Evolutionary conservation across 495 filamentous ascomycete genomes (phyloP).

Genomic region (Penicillium coprophilum): DNA sequence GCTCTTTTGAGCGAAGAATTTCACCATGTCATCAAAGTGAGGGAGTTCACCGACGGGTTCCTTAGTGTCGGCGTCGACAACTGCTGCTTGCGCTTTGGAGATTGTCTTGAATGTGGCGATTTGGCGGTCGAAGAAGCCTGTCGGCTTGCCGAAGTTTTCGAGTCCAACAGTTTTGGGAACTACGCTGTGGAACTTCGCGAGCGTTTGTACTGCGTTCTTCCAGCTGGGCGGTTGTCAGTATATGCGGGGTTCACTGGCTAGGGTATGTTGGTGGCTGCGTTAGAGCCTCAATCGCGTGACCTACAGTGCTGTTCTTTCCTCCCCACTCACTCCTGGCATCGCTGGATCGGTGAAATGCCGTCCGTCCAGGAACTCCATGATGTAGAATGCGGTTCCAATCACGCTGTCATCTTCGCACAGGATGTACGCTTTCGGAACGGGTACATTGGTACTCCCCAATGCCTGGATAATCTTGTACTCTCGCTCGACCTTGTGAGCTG

Average conservation of each 20-base stretch:
- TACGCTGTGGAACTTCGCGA: slow-evolving; percentile 84
- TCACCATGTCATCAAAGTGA: slow-evolving; percentile 74
- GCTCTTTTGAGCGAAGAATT: slow-evolving; percentile 65
- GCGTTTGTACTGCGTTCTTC: slow-evolving; percentile 76
- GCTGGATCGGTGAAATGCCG: slow-evolving; percentile 88
- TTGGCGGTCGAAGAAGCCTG: slow-evolving; percentile 85
- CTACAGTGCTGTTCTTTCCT: slow-evolving; percentile 70
- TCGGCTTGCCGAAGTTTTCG: slow-evolving; percentile 67
- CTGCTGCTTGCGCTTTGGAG: slow-evolving; percentile 70
- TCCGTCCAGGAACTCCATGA: slow-evolving; percentile 92
- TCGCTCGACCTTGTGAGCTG: slow-evolving; percentile 92
- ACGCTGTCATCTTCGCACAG: slow-evolving; percentile 79
- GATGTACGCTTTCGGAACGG: slow-evolving; percentile 79
- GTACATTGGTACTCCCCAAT: slow-evolving; percentile 74
- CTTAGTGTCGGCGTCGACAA: slow-evolving; percentile 72
- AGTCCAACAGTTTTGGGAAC: slow-evolving; percentile 63
- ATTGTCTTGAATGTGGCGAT: slow-evolving; percentile 77
- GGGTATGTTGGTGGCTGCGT: not conserved
- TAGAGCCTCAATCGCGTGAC: slow-evolving; percentile 14
- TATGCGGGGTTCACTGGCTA: not conserved
- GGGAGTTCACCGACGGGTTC: slow-evolving; percentile 78
- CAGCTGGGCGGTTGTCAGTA: slow-evolving; percentile 51
- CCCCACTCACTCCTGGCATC: slow-evolving; percentile 68
- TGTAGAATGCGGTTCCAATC: slow-evolving; percentile 90
- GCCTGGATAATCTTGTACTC: slow-evolving; percentile 90